Evolutionary conservation across 2,329 filamentous ascomycete species (phyloP).

Genomic region (Diaporthe caulivora): DNA sequence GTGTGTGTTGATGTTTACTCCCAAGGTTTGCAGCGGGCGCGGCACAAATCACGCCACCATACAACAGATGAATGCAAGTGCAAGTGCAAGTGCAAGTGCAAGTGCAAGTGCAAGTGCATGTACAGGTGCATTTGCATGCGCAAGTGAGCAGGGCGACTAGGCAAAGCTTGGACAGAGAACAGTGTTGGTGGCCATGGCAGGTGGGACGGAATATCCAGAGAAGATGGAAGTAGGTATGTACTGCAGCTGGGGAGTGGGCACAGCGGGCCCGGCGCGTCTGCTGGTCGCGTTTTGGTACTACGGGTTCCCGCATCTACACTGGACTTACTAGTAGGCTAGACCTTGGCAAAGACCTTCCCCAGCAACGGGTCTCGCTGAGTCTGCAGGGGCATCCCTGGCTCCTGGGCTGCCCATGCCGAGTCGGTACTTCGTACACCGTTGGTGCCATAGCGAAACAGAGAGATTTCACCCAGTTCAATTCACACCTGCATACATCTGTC

Average conservation of each 20-base stretch:
- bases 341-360: background rate
- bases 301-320: too few species aligned
- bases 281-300: slow-evolving; percentile 8
- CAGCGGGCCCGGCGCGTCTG: slow-evolving; percentile 21
- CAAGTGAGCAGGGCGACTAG: background rate
- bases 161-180: background rate
- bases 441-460: too few species aligned
- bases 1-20: slow-evolving; percentile 14
- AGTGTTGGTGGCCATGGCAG: background rate
- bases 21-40: background rate
- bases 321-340: too few species aligned
- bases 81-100: background rate
- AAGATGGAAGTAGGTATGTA: background rate
- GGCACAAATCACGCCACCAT: slow-evolving; percentile 2
- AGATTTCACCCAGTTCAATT: too few species aligned
- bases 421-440: too few species aligned
- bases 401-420: background rate
- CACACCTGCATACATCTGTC: too few species aligned
- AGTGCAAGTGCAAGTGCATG: background rate
- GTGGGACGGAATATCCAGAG: background rate
- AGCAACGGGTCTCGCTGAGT: background rate
- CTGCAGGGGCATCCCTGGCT: background rate
- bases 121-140: too few species aligned
- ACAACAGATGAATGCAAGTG: background rate
- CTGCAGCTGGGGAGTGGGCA: slow-evolving; percentile 3